Base-by-base conservation (phyloP, 345 rosid genomes). In the Hypericum perforatum region DNA sequence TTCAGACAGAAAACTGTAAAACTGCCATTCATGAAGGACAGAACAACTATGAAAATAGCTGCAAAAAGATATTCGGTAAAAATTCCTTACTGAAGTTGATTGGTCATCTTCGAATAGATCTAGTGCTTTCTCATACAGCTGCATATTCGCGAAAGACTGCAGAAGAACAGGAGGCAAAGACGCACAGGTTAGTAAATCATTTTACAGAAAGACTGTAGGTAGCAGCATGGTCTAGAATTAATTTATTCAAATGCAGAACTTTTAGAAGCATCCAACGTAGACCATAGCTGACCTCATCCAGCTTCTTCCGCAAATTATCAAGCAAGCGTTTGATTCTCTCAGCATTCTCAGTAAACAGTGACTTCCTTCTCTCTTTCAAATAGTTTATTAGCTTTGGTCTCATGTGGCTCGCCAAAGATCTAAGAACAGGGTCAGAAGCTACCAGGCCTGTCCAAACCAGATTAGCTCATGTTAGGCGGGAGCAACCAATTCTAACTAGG, bases 41-140 rank as follows among this genome's bases (percentile, higher is more conserved):
- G 14, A 8, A 32, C 11, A 6, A 37, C 39, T 41, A 41, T 44
- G 46, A 11, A 13, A 53, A 49, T 45, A 47, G 43, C 45, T 69
- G 63, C 49, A 9, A 5, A 8, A 45, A 45, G 1, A 11, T 45
- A 46, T 13, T 46, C 8, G 22, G 9, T 9, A n/a, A 46, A 52
- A 66, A 74, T 22, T 22, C 32, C 92, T 82, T 77, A 92, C 98
- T 55, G 94, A 81, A 67, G 79, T 81, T 51, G 95, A 74, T 47
- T 71, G 88, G 63, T 88, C 96, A 70, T 83, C 98, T 56, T 87
- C 95, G 56, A 92, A 92, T 66, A 92, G 73, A 62, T 82, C 94
- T 38, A 92, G 62, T 5, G 98, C 94, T 54, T 83, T 92, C 64
- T 83, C 98, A 59, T 87, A 87, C 55, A 92, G 81, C 73, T 92